These are phyloP conservation scores for Vanrija pseudolonga DNA, from an alignment of 1,284 basidiomycete species.

Conservation along the genomic window DNA sequence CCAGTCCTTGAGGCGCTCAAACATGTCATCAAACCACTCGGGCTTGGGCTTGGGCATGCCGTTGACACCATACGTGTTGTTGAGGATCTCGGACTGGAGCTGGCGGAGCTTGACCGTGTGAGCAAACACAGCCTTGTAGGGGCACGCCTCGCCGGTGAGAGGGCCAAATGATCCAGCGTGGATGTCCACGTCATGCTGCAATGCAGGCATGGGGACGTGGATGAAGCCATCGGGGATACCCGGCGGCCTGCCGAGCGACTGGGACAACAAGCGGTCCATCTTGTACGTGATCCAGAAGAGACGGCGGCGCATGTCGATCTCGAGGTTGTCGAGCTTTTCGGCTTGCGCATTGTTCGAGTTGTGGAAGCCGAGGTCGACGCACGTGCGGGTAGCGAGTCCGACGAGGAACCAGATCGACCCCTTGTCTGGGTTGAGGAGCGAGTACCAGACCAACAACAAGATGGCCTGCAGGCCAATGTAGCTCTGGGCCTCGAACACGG, in stretches of 20 bases:
- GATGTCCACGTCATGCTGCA: conserved; percentile 47
- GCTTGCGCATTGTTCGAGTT: conserved; percentile 47
- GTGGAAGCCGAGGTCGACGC: conserved; percentile 50
- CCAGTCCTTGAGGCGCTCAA: conserved; percentile 48
- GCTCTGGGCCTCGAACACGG: conserved; percentile 47
- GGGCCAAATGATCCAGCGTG: conserved; percentile 34
- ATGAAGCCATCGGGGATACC: conserved; percentile 50
- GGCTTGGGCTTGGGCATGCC: conserved; percentile 33
- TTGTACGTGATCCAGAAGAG: conserved; percentile 51
- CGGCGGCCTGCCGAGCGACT: conserved; percentile 48
- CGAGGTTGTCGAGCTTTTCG: conserved; percentile 45
- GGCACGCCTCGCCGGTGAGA: conserved; percentile 39
- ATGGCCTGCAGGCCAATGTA: conserved; percentile 51
- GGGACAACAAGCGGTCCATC: conserved; percentile 48
- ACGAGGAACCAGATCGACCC: conserved; percentile 52
- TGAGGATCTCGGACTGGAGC: conserved; percentile 49
- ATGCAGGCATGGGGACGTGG: conserved; percentile 41
- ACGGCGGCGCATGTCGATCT: conserved; percentile 49
- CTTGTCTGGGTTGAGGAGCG: conserved; percentile 50
- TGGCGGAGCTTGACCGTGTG: conserved; percentile 47
- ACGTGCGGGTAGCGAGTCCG: conserved; percentile 49
- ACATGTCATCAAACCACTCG: conserved; percentile 49
- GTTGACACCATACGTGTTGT: conserved; percentile 45
- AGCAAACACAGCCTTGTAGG: conserved; percentile 47
- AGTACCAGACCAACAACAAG: conserved; percentile 49